These are phyloP conservation scores for Mycogone perniciosa DNA, from an alignment of 2,329 filamentous ascomycete genomes.

Conservation along the genomic window DNA sequence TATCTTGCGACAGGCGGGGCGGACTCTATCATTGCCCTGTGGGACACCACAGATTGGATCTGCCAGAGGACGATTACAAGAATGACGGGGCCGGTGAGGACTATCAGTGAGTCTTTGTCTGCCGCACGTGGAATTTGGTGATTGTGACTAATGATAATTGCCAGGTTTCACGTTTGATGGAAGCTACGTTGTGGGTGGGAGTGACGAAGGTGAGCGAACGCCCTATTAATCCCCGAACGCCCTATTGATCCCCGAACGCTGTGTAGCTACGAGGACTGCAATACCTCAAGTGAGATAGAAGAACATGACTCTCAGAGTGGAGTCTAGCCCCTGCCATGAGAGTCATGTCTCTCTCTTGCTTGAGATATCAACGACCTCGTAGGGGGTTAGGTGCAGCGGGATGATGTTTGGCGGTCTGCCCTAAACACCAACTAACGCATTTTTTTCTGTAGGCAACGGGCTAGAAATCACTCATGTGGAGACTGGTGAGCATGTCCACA, in stretches of 20 bases:
- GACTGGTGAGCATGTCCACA: constrained; percentile 66
- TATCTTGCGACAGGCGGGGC: constrained; percentile 70
- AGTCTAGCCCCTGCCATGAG: no score
- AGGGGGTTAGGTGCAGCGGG: no score
- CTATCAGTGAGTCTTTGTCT: constrained; percentile 46
- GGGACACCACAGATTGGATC: constrained; percentile 73
- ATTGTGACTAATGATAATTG: not conserved
- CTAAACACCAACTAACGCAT: not conserved
- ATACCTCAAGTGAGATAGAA: no score
- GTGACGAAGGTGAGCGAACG: constrained; percentile 55
- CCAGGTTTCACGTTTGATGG: constrained; percentile 72
- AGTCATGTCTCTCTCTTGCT: no score
- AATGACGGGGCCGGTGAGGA: constrained; percentile 64
- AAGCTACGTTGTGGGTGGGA: constrained; percentile 65
- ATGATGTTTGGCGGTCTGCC: no score
- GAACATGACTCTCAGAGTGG: no score
- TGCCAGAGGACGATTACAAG: constrained; percentile 64
- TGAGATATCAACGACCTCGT: no score
- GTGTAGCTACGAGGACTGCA: no score
- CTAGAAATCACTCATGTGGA: constrained; percentile 67
- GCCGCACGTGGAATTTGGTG: not conserved
- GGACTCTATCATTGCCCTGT: constrained; percentile 68
- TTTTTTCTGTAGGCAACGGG: constrained; percentile 41
- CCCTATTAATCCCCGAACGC: no score
- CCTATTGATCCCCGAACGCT: no score